Conservation (phyloP, 495 filamentous ascomycete species). For the Oidiodendron maius region DNA sequence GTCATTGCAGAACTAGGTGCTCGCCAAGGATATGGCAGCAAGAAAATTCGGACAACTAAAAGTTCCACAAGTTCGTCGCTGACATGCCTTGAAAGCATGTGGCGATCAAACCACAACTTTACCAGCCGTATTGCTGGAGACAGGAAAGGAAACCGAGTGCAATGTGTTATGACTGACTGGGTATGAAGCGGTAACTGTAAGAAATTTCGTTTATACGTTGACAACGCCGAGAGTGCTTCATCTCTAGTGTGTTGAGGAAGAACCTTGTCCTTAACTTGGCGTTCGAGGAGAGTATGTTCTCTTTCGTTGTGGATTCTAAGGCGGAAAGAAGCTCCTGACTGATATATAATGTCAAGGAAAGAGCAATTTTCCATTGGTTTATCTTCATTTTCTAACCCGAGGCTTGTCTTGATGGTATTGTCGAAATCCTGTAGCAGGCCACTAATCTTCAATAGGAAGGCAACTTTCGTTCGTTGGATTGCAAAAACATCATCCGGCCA, state of each 20-base stretch:
- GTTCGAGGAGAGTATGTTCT: slow-evolving; percentile 75
- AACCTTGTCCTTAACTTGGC: slow-evolving; percentile 65
- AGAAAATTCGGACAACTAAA: slow-evolving; percentile 64
- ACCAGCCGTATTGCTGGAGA: slow-evolving; percentile 82
- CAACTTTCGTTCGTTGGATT: slow-evolving; percentile 89
- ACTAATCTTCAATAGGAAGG: slow-evolving; percentile 79
- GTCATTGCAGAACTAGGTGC: slow-evolving; percentile 71
- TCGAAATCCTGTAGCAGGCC: slow-evolving; percentile 51
- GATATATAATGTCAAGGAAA: slow-evolving; percentile 77
- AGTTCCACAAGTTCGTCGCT: slow-evolving; percentile 79
- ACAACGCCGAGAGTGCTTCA: slow-evolving; percentile 59
- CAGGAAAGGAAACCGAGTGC: slow-evolving; percentile 73
- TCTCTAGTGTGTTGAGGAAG: slow-evolving; percentile 55
- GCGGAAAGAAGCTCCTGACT: slow-evolving; percentile 60
- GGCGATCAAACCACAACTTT: slow-evolving; percentile 83
- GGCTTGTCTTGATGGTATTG: slow-evolving; percentile 45
- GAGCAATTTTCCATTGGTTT: slow-evolving; percentile 64
- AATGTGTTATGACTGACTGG: slow-evolving; percentile 69
- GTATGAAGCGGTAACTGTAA: slow-evolving; percentile 70
- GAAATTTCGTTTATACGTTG: slow-evolving; percentile 64
- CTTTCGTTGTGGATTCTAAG: slow-evolving; percentile 75
- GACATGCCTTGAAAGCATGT: slow-evolving; percentile 72
- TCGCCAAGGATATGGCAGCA: slow-evolving; percentile 78
- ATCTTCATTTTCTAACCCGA: slow-evolving; percentile 76
- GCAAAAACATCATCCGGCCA: slow-evolving; percentile 90